Evolutionary conservation across 208 protist genomes (phyloP), one percentile per base, ranked within the genome.

Genomic region (Crithidia brevicula): DNA sequence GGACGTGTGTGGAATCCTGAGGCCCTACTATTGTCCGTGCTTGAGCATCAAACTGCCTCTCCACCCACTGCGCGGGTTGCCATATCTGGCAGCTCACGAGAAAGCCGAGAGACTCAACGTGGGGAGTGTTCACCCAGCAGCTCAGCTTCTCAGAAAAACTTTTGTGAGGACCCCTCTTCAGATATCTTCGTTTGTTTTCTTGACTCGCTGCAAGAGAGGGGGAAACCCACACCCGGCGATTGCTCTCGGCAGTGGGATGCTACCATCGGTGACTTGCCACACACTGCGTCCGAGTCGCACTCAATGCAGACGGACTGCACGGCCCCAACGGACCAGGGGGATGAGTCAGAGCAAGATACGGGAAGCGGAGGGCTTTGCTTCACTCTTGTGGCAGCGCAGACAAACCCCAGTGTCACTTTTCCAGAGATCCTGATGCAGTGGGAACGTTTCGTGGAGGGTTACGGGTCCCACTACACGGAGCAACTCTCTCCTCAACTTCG

Each of bases 381-480:
- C 22, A 67, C 57, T 3, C 43, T 67, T 16, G 52, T 53, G 8
- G 42, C 58, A 6, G 45, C 47, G 2, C 57, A 51, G n/a, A 27
- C 36, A 8, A 13, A 62, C 43, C 70, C 83, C 33, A 20, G 36
- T 11, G 56, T 62, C 20, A 79, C 52, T n/a, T 81, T 88, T 59
- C 58, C 56, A 40, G 75, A 88, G 33, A 70, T 85, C 28, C 28
- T 88, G 46, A 50, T 36, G 27, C 54, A 38, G 38, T 82, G 69
- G 76, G 60, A 73, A 25, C 16, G 36, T 25, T 57, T 62, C 18
- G 51, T 74, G 11, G 71, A 40, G 10, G 20, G 40, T 6, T 36
- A 56, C 11, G 30, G 45, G 8, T 40, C 11, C 16, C 25, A 47
- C n/a, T 30, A 68, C 57, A 23, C 56, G 4, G 52, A 66, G 20